phyloP scores from a whole-genome alignment of 2,329 filamentous ascomycete species.

The Triangularia setosa region DNA sequence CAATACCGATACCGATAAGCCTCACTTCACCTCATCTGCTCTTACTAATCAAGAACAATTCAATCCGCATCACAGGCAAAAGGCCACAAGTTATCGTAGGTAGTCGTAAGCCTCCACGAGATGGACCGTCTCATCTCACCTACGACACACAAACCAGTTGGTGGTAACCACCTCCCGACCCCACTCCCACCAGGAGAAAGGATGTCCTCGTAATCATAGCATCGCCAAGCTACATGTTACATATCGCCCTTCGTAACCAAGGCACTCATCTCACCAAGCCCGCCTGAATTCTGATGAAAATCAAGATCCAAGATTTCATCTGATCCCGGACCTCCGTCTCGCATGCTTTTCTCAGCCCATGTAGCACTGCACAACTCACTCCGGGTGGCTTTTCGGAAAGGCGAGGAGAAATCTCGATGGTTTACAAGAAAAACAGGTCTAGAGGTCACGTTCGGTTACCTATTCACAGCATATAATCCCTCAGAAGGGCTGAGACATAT shows the following conservation, averaged over 20 bases:
- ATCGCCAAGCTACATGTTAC: not conserved
- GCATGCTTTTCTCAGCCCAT: not conserved
- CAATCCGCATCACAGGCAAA: not conserved
- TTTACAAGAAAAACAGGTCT: not conserved
- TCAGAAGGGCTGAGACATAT: not conserved
- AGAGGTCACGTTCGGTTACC: not conserved
- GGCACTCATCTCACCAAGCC: not conserved
- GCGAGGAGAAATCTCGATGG: not conserved
- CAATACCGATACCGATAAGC: not conserved
- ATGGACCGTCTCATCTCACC: not conserved
- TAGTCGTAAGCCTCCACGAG: not conserved
- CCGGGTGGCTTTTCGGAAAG: not conserved
- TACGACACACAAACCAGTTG: not conserved
- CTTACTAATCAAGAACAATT: not conserved
- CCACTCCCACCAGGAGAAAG: not conserved
- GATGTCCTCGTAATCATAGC: not conserved
- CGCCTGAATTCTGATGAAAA: not conserved
- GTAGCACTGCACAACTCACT: not conserved
- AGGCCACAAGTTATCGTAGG: not conserved
- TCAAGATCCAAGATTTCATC: not conserved
- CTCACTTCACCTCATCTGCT: not conserved
- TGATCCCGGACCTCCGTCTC: not conserved
- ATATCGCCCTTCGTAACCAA: not conserved
- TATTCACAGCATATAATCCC: not conserved
- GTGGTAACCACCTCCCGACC: not conserved